These are phyloP conservation scores for Spiraea crenata DNA, from an alignment of 331 rosid genomes.

Conservation along the genomic window DNA sequence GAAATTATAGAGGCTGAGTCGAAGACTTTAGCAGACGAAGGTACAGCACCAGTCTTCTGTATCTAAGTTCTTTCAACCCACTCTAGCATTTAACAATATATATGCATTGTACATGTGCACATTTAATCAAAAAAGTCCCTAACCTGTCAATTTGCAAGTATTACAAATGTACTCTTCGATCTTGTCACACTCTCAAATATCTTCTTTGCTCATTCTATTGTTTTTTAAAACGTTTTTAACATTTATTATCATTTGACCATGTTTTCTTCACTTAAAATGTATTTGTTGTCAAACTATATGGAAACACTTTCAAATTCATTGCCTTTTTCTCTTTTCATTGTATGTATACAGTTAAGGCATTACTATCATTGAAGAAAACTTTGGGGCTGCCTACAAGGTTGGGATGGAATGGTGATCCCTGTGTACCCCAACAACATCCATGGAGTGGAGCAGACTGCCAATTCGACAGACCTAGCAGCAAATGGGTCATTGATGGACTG, in stretches of 20 bases:
- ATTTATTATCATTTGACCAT: neutral
- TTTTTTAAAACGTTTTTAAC: neutral
- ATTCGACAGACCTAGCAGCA: conserved; percentile 50
- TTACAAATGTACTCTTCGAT: neutral
- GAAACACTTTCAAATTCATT: neutral
- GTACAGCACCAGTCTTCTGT: conserved; percentile 30
- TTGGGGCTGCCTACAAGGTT: conserved; percentile 88
- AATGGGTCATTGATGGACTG: conserved; percentile 96
- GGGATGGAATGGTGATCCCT: conserved; percentile 99
- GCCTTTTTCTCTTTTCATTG: conserved; percentile 13
- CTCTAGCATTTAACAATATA: neutral
- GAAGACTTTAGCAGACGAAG: conserved; percentile 78
- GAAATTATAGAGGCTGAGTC: conserved; percentile 67
- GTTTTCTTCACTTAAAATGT: neutral
- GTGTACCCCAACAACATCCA: conserved; percentile 97
- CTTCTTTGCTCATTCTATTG: neutral
- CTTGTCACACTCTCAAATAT: neutral
- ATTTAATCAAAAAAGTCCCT: neutral
- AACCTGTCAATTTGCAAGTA: neutral
- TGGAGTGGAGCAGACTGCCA: conserved; percentile 95
- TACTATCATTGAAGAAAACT: conserved; percentile 66
- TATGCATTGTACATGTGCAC: neutral
- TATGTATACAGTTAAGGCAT: conserved; percentile 58
- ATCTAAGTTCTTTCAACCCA: neutral
- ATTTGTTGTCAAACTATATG: neutral